phyloP scores from a whole-genome alignment of 345 rosid genomes.

The Camelina hispida region DNA sequence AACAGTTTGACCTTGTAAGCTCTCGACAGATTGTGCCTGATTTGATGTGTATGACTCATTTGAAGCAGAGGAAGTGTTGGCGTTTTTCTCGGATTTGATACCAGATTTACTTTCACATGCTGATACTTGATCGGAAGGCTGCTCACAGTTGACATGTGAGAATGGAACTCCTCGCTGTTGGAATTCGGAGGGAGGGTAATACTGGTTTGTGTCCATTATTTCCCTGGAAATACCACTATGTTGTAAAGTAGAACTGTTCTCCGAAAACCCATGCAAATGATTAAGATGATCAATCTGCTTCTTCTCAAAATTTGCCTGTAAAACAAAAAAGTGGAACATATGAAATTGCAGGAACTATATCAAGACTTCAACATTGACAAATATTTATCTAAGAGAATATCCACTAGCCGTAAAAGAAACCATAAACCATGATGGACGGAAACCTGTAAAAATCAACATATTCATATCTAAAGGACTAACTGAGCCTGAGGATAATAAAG shows the following conservation, averaged over 20 bases:
- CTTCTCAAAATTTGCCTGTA: slow-evolving; percentile 55
- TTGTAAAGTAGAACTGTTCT: slow-evolving; percentile 53
- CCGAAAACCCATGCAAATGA: slow-evolving; percentile 45
- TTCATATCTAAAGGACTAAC: slow-evolving; percentile 9
- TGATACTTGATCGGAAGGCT: slow-evolving; percentile 57
- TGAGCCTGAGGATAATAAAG: slow-evolving; percentile 12
- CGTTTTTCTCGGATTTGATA: slow-evolving; percentile 56
- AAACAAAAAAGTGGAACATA: slow-evolving; percentile 23
- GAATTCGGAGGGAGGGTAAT: slow-evolving; percentile 39
- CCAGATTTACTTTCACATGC: slow-evolving; percentile 55
- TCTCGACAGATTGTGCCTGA: slow-evolving; percentile 56
- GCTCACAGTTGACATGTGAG: slow-evolving; percentile 46
- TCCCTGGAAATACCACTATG: slow-evolving; percentile 46
- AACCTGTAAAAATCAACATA: not conserved
- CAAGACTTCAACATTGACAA: not conserved
- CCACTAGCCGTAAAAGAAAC: slow-evolving; percentile 1
- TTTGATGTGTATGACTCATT: slow-evolving; percentile 65
- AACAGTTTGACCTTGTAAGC: slow-evolving; percentile 47
- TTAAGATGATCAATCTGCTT: slow-evolving; percentile 51
- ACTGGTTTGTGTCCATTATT: slow-evolving; percentile 45
- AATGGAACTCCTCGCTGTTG: slow-evolving; percentile 39
- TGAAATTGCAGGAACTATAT: slow-evolving; percentile 9
- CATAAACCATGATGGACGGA: slow-evolving; percentile 12
- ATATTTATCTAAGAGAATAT: slow-evolving; percentile 4
- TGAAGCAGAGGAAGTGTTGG: slow-evolving; percentile 52